phyloP scores from a whole-genome alignment of 2,329 filamentous ascomycete genomes.

The Apiospora sp. region DNA sequence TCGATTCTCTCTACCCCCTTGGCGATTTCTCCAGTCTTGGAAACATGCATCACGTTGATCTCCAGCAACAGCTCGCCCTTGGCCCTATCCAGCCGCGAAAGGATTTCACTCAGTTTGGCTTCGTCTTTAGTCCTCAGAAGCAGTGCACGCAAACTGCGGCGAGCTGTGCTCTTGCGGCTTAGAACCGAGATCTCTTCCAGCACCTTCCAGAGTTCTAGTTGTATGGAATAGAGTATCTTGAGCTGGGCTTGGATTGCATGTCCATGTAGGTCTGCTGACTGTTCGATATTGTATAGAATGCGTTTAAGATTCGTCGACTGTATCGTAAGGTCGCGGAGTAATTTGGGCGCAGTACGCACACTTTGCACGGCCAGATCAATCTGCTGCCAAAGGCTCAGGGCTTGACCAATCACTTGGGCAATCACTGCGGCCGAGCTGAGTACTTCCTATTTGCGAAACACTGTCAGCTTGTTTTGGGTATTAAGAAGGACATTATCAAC shows the following conservation, averaged over 20 bases:
- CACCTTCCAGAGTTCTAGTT: background rate
- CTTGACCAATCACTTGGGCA: constrained; percentile 18
- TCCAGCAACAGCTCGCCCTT: constrained; percentile 7
- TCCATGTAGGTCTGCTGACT: constrained; percentile 1
- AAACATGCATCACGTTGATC: constrained; percentile 8
- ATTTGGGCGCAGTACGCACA: constrained; percentile 18
- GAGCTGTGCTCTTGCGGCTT: background rate
- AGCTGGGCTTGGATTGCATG: constrained; percentile 21
- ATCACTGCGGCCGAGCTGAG: constrained; percentile 22
- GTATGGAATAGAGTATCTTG: background rate
- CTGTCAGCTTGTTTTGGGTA: background rate
- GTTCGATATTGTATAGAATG: constrained; percentile 20
- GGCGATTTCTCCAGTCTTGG: background rate
- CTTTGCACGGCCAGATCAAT: constrained; percentile 23
- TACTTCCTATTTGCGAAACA: constrained; percentile 1
- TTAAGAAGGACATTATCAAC: background rate
- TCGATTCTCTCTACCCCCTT: background rate
- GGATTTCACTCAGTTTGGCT: background rate
- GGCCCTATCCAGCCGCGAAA: constrained; percentile 2
- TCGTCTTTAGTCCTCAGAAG: background rate
- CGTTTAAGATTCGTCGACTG: constrained; percentile 14
- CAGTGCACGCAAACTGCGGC: constrained; percentile 11
- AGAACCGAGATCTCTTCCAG: background rate
- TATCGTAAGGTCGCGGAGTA: background rate
- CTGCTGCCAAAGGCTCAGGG: constrained; percentile 24